phyloP scores from a whole-genome alignment of 345 rosid genomes.

The Rhizophora mangle region DNA sequence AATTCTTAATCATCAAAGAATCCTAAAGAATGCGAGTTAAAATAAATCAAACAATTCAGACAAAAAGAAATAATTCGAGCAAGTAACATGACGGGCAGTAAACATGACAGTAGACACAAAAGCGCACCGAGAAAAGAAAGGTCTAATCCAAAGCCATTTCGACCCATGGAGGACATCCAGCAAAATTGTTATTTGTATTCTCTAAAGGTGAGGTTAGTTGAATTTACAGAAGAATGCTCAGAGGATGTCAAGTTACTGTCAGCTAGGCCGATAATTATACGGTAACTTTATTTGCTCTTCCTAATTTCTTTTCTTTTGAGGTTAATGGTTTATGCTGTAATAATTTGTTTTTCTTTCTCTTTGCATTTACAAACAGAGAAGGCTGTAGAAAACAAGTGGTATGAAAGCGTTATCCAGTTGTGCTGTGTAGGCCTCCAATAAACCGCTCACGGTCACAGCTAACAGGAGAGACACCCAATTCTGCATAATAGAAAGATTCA shows the following conservation, averaged over 20 bases:
- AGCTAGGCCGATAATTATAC: no score
- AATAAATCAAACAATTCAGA: no score
- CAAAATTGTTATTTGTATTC: neutral
- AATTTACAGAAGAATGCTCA: neutral
- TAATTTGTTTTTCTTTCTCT: no score
- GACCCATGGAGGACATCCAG: neutral
- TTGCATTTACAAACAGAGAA: conserved; percentile 63
- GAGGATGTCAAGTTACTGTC: neutral
- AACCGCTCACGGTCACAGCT: conserved; percentile 71
- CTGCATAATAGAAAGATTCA: conserved; percentile 40
- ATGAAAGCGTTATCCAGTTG: conserved; percentile 94
- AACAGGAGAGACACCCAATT: conserved; percentile 79
- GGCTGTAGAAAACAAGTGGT: conserved; percentile 92
- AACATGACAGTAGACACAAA: no score
- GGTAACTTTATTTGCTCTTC: neutral
- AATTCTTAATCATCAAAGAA: no score
- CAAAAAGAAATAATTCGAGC: no score
- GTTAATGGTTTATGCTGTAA: no score
- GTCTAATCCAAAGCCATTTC: neutral
- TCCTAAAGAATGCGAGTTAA: no score
- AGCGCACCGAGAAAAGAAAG: no score
- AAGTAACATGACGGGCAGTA: no score
- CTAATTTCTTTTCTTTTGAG: neutral
- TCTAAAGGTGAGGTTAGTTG: neutral
- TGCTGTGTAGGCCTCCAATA: conserved; percentile 92